These are phyloP conservation scores for Penicillium verrucosum DNA, from an alignment of 2,329 filamentous ascomycete species.

Conservation along the genomic window DNA sequence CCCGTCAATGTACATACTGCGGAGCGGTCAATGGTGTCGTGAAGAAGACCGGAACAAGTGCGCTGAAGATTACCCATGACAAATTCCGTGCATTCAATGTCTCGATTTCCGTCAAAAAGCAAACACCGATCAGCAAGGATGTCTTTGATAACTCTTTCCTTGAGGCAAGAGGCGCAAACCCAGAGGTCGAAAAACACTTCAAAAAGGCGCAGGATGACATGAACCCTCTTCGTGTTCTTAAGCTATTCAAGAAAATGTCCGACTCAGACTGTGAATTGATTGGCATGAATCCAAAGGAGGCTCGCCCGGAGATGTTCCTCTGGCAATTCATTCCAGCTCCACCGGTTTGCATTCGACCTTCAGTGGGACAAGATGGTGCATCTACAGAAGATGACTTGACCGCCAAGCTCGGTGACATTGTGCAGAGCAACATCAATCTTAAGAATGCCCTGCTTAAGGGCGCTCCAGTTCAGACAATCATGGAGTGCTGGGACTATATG, in stretches of 20 bases:
- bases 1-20: slow-evolving; percentile 77
- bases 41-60: slow-evolving; percentile 73
- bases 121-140: slow-evolving; percentile 74
- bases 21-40: slow-evolving; percentile 83
- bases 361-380: slow-evolving; percentile 85
- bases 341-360: slow-evolving; percentile 89
- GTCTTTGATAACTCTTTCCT: slow-evolving; percentile 83
- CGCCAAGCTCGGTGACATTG: slow-evolving; percentile 93
- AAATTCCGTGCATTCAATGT: slow-evolving; percentile 86
- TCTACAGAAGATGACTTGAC: slow-evolving; percentile 97
- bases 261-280: slow-evolving; percentile 85
- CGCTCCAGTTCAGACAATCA: slow-evolving; percentile 79
- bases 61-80: slow-evolving; percentile 93
- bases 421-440: slow-evolving; percentile 86
- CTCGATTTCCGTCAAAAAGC: slow-evolving; percentile 81
- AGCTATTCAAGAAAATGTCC: slow-evolving; percentile 85
- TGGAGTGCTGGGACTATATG: slow-evolving; percentile 98
- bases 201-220: slow-evolving; percentile 93
- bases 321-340: slow-evolving; percentile 96
- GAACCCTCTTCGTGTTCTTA: slow-evolving; percentile 82
- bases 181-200: slow-evolving; percentile 84
- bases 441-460: slow-evolving; percentile 78
- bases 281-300: slow-evolving; percentile 80
- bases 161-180: slow-evolving; percentile 71
- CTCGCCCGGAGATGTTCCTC: slow-evolving; percentile 91